Evolutionary conservation across 768 basidiomycete species (phyloP).

Genomic region (Amylocystis lapponica): DNA sequence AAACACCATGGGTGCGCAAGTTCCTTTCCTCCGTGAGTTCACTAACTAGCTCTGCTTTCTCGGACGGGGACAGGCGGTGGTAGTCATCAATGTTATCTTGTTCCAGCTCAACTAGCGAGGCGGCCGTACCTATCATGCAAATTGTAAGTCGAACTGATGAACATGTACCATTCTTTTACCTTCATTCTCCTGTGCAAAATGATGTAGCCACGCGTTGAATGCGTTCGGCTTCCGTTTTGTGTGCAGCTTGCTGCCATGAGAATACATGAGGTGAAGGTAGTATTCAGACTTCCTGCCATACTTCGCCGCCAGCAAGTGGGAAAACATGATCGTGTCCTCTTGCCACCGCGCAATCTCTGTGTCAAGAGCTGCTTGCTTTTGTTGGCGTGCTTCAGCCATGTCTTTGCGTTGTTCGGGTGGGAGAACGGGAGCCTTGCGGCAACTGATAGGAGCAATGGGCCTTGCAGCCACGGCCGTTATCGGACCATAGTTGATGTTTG

Average conservation of each 20-base stretch:
- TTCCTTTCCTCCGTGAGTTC: not conserved
- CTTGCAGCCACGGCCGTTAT: not conserved
- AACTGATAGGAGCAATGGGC: not conserved
- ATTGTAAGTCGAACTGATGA: not conserved
- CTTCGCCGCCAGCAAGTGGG: not conserved
- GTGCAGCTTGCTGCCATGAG: not conserved
- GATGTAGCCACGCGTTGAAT: constrained; percentile 3
- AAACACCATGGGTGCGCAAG: not conserved
- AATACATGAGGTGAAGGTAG: constrained; percentile 1
- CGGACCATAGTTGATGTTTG: not conserved
- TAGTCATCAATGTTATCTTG: not conserved
- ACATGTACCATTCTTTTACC: not conserved
- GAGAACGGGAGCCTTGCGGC: not conserved
- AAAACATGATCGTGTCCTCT: not conserved
- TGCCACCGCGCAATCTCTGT: constrained; percentile 4
- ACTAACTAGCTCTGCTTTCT: not conserved
- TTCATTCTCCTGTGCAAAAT: not conserved
- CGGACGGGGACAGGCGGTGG: not conserved
- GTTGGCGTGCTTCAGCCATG: not conserved
- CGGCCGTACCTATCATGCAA: not conserved
- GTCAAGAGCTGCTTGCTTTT: not conserved
- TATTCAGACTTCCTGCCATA: not conserved
- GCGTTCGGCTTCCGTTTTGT: not conserved
- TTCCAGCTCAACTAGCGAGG: not conserved
- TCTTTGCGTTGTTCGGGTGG: not conserved